These are phyloP conservation scores for Eucalyptus shirleyi DNA, from an alignment of 345 rosid species.

Conservation along the genomic window DNA sequence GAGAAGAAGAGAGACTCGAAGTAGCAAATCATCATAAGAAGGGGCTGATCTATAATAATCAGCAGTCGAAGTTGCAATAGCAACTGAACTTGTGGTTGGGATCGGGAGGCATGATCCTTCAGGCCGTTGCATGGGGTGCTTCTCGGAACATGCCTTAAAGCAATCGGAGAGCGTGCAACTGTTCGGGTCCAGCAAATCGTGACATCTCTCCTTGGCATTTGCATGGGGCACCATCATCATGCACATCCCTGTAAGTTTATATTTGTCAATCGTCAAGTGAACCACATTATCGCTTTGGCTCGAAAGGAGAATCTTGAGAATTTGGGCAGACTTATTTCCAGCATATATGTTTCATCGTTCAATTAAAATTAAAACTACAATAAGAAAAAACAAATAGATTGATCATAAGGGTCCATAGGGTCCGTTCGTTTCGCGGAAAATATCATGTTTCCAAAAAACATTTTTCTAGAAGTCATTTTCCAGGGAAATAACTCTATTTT, in stretches of 20 bases:
- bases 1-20: background rate
- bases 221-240: background rate
- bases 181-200: background rate
- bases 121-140: background rate
- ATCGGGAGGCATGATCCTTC: background rate
- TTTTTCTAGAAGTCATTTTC: no score
- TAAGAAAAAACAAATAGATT: background rate
- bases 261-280: background rate
- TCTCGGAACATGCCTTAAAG: background rate
- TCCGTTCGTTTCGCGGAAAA: rapidly evolving
- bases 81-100: background rate
- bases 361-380: background rate
- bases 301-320: background rate
- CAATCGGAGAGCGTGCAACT: background rate
- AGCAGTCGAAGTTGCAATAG: background rate
- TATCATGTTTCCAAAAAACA: rapidly evolving
- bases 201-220: background rate
- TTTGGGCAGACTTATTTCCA: background rate
- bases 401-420: rapidly evolving
- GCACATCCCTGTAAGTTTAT: background rate
- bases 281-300: background rate
- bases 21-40: background rate
- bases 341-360: background rate
- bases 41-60: background rate
- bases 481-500: no score